Evolutionary conservation across 2,329 filamentous ascomycete species (phyloP).

Genomic region (Pseudocercospora fijiensis): DNA sequence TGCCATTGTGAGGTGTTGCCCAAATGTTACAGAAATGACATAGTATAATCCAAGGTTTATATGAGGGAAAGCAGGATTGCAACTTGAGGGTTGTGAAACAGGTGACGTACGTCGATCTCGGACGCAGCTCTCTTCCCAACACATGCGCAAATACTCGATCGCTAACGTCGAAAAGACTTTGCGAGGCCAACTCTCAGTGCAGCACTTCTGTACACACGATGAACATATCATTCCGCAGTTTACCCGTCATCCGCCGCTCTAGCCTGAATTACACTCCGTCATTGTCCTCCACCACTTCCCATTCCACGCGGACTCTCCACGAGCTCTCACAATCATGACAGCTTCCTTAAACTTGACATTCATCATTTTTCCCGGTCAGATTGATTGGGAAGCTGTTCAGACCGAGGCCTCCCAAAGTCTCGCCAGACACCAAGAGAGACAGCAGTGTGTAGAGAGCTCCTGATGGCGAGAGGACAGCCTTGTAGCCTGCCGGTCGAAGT

Average conservation of each 20-base stretch:
- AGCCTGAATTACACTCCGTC: too few species aligned
- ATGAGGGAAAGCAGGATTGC: constrained; percentile 1
- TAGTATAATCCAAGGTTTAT: not conserved
- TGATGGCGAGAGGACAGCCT: not conserved
- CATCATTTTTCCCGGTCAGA: constrained; percentile 6
- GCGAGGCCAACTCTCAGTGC: too few species aligned
- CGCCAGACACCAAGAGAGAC: not conserved
- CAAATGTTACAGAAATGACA: constrained; percentile 2
- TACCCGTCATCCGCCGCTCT: too few species aligned
- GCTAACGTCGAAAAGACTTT: too few species aligned
- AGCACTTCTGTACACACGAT: too few species aligned
- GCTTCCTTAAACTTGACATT: constrained; percentile 9
- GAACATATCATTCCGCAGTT: too few species aligned
- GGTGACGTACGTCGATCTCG: constrained; percentile 1
- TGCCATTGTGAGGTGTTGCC: not conserved
- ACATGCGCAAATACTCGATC: not conserved
- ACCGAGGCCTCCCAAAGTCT: constrained; percentile 1
- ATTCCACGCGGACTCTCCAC: not conserved
- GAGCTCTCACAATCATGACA: not conserved
- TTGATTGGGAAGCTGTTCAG: constrained; percentile 5
- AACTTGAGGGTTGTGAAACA: not conserved
- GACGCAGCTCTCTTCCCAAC: not conserved
- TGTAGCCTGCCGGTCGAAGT: constrained; percentile 8
- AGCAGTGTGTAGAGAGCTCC: not conserved
- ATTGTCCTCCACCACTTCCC: not conserved